These are phyloP conservation scores for Alliaria petiolata DNA, from an alignment of 345 rosid genomes.

Conservation along the genomic window DNA sequence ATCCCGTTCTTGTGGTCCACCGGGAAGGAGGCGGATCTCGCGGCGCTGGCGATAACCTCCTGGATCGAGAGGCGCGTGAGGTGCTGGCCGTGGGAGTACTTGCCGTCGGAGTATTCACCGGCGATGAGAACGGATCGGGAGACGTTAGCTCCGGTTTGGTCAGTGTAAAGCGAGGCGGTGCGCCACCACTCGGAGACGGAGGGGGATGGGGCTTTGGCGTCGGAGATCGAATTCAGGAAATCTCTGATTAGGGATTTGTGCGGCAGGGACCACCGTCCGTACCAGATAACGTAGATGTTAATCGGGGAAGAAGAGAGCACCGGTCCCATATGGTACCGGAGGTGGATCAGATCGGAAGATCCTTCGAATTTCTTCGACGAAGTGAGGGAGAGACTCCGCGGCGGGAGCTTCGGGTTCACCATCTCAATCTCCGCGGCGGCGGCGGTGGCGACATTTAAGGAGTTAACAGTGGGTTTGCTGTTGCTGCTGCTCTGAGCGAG, in stretches of 20 bases:
- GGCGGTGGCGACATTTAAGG: slow-evolving; percentile 31
- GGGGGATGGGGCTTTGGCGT: slow-evolving; percentile 39
- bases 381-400: slow-evolving; percentile 44
- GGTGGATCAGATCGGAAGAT: slow-evolving; percentile 73
- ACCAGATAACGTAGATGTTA: slow-evolving; percentile 88
- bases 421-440: slow-evolving; percentile 11
- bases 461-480: slow-evolving; percentile 20
- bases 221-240: slow-evolving; percentile 74
- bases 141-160: slow-evolving; percentile 92
- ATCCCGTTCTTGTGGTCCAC: slow-evolving; percentile 87
- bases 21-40: slow-evolving; percentile 62
- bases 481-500: neutral
- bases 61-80: slow-evolving; percentile 83
- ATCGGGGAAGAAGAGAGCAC: slow-evolving; percentile 86
- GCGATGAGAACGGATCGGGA: slow-evolving; percentile 64
- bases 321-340: slow-evolving; percentile 98
- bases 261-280: slow-evolving; percentile 64
- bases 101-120: slow-evolving; percentile 56
- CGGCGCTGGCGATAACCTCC: slow-evolving; percentile 66
- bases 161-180: slow-evolving; percentile 83
- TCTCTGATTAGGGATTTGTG: slow-evolving; percentile 73
- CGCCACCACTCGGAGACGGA: slow-evolving; percentile 92
- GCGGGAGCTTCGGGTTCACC: slow-evolving; percentile 79
- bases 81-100: slow-evolving; percentile 56
- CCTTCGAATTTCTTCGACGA: slow-evolving; percentile 74